Evolutionary conservation across 2,329 filamentous ascomycete species (phyloP).

Genomic region (Harringtonia aguacate): DNA sequence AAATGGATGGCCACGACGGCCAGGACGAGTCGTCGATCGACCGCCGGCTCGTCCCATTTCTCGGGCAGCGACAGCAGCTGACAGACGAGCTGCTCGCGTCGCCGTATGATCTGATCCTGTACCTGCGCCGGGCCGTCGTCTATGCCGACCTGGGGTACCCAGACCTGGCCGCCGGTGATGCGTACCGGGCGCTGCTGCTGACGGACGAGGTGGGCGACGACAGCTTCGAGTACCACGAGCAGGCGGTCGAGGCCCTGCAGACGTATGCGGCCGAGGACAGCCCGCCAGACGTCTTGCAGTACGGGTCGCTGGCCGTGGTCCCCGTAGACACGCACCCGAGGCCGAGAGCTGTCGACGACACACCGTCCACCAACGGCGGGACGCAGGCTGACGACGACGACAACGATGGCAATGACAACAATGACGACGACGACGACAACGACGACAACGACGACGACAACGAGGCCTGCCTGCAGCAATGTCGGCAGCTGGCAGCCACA

Average conservation of each 20-base stretch:
- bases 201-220: constrained; percentile 72
- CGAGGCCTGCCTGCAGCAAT: neutral
- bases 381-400: neutral
- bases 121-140: constrained; percentile 57
- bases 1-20: too few relatives aligned
- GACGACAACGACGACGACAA: neutral
- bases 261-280: constrained; percentile 20
- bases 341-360: too few relatives aligned
- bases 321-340: neutral
- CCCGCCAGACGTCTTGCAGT: constrained; percentile 31
- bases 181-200: constrained; percentile 80
- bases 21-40: too few relatives aligned
- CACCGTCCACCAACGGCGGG: too few relatives aligned
- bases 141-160: constrained; percentile 73
- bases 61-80: constrained; percentile 43
- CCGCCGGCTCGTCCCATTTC: constrained; percentile 18
- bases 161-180: constrained; percentile 81
- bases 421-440: neutral
- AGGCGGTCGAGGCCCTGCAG: constrained; percentile 44
- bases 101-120: constrained; percentile 53
- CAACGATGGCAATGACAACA: neutral
- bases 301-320: neutral
- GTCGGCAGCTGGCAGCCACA: constrained; percentile 30
- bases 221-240: constrained; percentile 71
- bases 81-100: constrained; percentile 41